Base-by-base conservation (phyloP, 805 yeast genomes). In the Spathaspora passalidarum region DNA sequence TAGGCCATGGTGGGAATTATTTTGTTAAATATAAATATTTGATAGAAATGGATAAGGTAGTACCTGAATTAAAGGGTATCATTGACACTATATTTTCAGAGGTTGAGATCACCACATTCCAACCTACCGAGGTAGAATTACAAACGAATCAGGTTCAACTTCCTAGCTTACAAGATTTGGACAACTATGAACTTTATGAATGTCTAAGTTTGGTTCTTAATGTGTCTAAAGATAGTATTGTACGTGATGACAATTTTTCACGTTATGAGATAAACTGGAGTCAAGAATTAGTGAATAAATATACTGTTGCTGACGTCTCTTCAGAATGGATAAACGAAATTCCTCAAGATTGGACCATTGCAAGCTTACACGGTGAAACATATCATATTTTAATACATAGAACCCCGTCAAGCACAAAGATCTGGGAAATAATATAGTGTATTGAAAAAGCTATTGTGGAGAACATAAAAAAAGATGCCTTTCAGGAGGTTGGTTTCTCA, bases 1-100 rank as follows among this genome's bases (percentile, higher is more conserved):
- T 29, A 4, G 42, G 43, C 6, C 46, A 46, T 39, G 49, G 49
- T 13, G 38, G 43, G 16, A 37, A 37, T 16, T 41, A 41, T 18
- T 36, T 22, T 40, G 38, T 22, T 7, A 41, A 26, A 20, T 40
- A 32, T 23, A 40, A 23, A 4, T 41, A 40, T 38, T 11, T 35
- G 22, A 32, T 45, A 10, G 22, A 22, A n/a, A 36, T 25, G n/a
- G 29, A 41, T 34, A 17, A 14, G 3, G 13, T 36, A 8, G 20
- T 19, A 8, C 43, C 43, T 13, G 40, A 37, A 43, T 20, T 46
- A 19, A 32, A 37, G 18, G 37, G 32, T 16, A 38, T 46, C 3
- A 22, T 46, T 9, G 19, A 40, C 5, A 42, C 21, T 17, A 6
- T 42, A 10, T 46, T 46, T 26, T 4, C 17, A 3, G 35, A 46